These are phyloP conservation scores for Primulina eburnea DNA, from an alignment of 257 asterid genomes.

Conservation along the genomic window DNA sequence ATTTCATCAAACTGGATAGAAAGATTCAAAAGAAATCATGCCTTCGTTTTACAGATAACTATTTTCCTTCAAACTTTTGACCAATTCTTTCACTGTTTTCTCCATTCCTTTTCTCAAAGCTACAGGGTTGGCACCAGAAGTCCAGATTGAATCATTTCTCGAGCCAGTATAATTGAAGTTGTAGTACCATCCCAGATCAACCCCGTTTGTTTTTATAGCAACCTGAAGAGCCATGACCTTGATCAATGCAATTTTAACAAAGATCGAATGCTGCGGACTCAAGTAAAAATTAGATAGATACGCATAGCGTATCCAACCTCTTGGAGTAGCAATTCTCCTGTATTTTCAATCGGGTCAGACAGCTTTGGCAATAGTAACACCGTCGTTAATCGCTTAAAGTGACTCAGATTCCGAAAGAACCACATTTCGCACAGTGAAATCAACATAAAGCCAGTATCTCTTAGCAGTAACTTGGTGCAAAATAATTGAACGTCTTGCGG, in stretches of 20 bases:
- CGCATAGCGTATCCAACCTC: conserved; percentile 49
- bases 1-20: conserved; percentile 4
- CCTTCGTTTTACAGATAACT: conserved; percentile 76
- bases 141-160: conserved; percentile 81
- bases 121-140: conserved; percentile 87
- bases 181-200: conserved; percentile 94
- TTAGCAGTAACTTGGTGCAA: not conserved
- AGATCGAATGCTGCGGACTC: conserved; percentile 4
- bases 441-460: conserved; percentile 14
- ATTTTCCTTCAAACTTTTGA: conserved; percentile 52
- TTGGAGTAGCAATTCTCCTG: conserved; percentile 71
- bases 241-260: conserved; percentile 19
- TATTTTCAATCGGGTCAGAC: conserved; percentile 82
- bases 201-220: conserved; percentile 74
- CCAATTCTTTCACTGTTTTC: conserved; percentile 57
- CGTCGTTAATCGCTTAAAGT: conserved; percentile 84
- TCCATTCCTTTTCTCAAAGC: conserved; percentile 84
- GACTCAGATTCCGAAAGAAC: conserved; percentile 64
- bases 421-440: conserved; percentile 69
- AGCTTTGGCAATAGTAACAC: conserved; percentile 91
- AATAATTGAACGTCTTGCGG: not conserved
- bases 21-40: conserved; percentile 20
- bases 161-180: conserved; percentile 86
- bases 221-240: conserved; percentile 46
- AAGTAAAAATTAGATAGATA: not conserved